Evolutionary conservation across 1,284 basidiomycete species (phyloP).

Genomic region (Agroathelia rolfsii): DNA sequence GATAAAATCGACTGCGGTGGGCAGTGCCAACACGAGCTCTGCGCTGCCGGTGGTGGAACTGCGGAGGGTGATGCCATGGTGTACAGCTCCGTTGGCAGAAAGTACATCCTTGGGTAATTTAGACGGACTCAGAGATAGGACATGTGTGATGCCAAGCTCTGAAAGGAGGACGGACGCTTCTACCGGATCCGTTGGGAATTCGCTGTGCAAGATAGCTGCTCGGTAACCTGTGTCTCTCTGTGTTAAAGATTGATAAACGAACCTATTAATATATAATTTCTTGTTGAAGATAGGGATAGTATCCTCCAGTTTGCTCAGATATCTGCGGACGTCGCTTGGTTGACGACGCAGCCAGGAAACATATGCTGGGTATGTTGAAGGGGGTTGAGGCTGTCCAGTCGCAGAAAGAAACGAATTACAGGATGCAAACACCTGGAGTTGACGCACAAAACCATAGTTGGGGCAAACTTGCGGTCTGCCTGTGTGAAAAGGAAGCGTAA

Average conservation of each 20-base stretch:
- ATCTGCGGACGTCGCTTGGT: conserved; percentile 38
- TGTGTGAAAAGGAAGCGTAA: conserved; percentile 16
- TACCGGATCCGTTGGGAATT: conserved; percentile 40
- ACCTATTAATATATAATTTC: conserved; percentile 42
- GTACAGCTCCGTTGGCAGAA: conserved; percentile 23
- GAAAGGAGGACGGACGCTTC: conserved; percentile 39
- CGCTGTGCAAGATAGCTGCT: conserved; percentile 21
- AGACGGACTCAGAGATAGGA: conserved; percentile 43
- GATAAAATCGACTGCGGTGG: conserved; percentile 33
- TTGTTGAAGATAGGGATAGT: conserved; percentile 37
- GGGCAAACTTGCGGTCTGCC: conserved; percentile 46
- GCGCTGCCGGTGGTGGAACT: conserved; percentile 25
- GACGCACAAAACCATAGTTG: conserved; percentile 55
- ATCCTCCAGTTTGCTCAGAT: conserved; percentile 39
- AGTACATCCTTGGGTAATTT: conserved; percentile 28
- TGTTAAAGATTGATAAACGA: conserved; percentile 7
- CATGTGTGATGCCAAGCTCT: conserved; percentile 40
- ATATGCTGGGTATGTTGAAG: conserved; percentile 33
- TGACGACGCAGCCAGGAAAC: conserved; percentile 45
- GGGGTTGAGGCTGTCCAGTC: conserved; percentile 34
- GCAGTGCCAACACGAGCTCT: conserved; percentile 32
- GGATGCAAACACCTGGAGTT: conserved; percentile 42
- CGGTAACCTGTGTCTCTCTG: too few relatives aligned
- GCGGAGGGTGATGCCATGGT: conserved; percentile 30
- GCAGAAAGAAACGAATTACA: too few relatives aligned